Evolutionary conservation across 2,329 filamentous ascomycete genomes (phyloP).

Genomic region (Calonectria pauciramosa): DNA sequence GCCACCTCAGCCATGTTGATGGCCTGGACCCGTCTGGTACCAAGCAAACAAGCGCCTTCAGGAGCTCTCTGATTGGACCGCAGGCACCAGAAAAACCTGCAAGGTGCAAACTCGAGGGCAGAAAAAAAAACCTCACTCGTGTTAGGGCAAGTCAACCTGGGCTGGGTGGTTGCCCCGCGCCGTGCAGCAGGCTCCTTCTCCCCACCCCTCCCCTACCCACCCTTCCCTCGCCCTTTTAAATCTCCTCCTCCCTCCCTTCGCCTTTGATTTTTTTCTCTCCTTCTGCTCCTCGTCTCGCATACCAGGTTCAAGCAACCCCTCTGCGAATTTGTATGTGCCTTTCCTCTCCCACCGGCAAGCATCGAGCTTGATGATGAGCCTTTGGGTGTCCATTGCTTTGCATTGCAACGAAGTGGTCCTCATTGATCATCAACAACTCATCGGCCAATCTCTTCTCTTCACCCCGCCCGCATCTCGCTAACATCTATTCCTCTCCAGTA

Average conservation of each 20-base stretch:
- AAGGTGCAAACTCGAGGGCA: slow-evolving; percentile 24
- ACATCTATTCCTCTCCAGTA: slow-evolving; percentile 37
- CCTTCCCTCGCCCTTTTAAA: slow-evolving; percentile 54
- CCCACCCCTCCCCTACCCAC: slow-evolving; percentile 46
- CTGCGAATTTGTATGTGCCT: slow-evolving; percentile 56
- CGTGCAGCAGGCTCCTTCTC: slow-evolving; percentile 42
- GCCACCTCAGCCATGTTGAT: slow-evolving; percentile 28
- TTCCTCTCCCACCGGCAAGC: slow-evolving; percentile 17
- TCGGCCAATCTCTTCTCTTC: neutral
- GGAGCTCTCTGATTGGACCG: slow-evolving; percentile 34
- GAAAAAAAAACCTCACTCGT: slow-evolving; percentile 48
- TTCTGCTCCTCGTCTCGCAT: slow-evolving; percentile 60
- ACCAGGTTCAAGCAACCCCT: slow-evolving; percentile 61
- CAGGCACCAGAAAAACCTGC: slow-evolving; percentile 30
- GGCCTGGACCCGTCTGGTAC: slow-evolving; percentile 30
- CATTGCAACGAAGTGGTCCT: slow-evolving; percentile 18
- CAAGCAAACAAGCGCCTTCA: slow-evolving; percentile 13
- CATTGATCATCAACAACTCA: slow-evolving; percentile 16
- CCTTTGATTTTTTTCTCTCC: slow-evolving; percentile 52
- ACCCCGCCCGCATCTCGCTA: slow-evolving; percentile 25
- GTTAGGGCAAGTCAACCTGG: slow-evolving; percentile 51
- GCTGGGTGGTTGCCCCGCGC: slow-evolving; percentile 53
- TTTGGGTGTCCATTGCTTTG: slow-evolving; percentile 20
- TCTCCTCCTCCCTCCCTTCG: slow-evolving; percentile 54
- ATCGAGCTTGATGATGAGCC: neutral